Percentiles rank a stretch among this genome's conserved stretches.
Evolutionary conservation across 1,139 yeast species (phyloP).

Genomic region (Candida albicans): DNA sequence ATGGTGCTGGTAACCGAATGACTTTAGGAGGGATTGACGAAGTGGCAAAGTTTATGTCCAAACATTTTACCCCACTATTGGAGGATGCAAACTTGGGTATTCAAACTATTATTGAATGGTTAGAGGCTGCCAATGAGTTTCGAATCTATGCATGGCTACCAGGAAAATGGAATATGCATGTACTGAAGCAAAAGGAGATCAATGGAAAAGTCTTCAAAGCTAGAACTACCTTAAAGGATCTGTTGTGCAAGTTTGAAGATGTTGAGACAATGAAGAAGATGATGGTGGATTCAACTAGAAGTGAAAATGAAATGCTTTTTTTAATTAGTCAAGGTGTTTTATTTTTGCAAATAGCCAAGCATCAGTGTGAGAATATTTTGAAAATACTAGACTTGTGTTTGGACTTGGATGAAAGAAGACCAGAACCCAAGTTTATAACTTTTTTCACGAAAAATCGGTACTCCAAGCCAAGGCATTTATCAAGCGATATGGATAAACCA

Average conservation of each 20-base stretch:
- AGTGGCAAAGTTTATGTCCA: constrained; percentile 21
- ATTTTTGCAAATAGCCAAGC: constrained; percentile 22
- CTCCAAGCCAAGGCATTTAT: constrained; percentile 12
- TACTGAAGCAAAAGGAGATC: constrained; percentile 18
- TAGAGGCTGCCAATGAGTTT: constrained; percentile 31
- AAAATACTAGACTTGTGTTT: constrained; percentile 27
- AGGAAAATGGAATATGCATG: constrained; percentile 14
- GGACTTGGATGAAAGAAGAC: constrained; percentile 27
- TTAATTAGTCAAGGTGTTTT: constrained; percentile 30
- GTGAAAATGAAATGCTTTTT: constrained; percentile 30
- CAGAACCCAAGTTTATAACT: constrained; percentile 25
- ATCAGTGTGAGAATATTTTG: constrained; percentile 18
- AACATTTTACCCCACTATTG: constrained; percentile 21
- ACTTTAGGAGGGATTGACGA: constrained; percentile 26
- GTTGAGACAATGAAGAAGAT: constrained; percentile 16
- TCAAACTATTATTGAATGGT: constrained; percentile 24
- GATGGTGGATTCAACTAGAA: constrained; percentile 15
- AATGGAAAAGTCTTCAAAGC: constrained; percentile 18
- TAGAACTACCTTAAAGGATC: constrained; percentile 12
- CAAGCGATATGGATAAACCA: constrained; percentile 13
- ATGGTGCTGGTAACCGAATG: constrained; percentile 16
- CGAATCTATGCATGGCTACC: constrained; percentile 25
- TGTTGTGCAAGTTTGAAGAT: constrained; percentile 16
- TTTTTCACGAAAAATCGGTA: constrained; percentile 21
- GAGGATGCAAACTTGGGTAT: constrained; percentile 21